Base-by-base conservation (phyloP, 495 filamentous ascomycete genomes). In the Rusavskia elegans region DNA sequence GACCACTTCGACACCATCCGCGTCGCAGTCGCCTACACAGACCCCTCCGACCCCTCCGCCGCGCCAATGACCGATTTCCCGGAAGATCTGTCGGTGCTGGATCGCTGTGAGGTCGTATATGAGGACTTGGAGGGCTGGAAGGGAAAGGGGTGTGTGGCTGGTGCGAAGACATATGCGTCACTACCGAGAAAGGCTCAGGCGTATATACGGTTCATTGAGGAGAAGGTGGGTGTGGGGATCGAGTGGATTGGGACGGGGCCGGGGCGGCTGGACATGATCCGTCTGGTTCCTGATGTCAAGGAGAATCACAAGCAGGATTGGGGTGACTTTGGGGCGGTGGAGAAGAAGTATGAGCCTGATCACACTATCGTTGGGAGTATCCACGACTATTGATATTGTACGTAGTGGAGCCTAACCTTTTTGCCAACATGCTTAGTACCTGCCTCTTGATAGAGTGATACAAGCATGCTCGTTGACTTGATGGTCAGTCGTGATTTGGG, bases 201-300 rank as follows among this genome's bases (percentile, higher is more conserved):
- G 25, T 95, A 94, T 54, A 70, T 94, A 55, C 71, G 80, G 64
- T 89, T 83, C 60, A 82, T 87, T 57, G 88, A 93, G 70, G 67
- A 78, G 59, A 81, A 79, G 58, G 67, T 87, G 17, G 85, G 81
- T 27, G 80, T 89, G 20, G 73, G 68, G 51, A 68, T 93, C 41
- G 79, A 78, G 64, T 89, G 77, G 69, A 82, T 92, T 60, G 87
- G 87, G 13, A 85, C 83, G 21, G 88, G 87, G 8, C 85, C 82
- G 40, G 75, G 71, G 30, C 67, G 85, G 38, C 82, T 89, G 48
- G 70, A 79, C 59, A 80, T 81, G 75, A 78, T 82, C n/a, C n/a
- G n/a, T n/a, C n/a, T n/a, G n/a, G n/a, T n/a, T n/a, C n/a, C n/a
- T n/a, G n/a, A n/a, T n/a, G n/a, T n/a, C n/a, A n/a, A n/a, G n/a